These are phyloP conservation scores for Durio zibethinus DNA, from an alignment of 345 rosid genomes.

Conservation along the genomic window DNA sequence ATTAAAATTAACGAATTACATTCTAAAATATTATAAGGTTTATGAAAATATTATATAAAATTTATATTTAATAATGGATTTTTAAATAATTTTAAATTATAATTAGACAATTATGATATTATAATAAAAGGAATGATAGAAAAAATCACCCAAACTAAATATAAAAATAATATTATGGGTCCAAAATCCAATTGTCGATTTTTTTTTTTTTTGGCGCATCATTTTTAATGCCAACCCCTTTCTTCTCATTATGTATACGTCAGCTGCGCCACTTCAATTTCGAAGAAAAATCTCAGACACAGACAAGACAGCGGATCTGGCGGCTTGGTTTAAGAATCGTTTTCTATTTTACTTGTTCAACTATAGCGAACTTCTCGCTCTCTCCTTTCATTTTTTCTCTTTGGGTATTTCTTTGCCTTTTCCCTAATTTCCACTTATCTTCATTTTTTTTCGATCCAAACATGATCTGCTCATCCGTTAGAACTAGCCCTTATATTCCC, in stretches of 20 bases:
- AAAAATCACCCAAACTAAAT: no score
- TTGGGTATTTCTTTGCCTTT: background rate
- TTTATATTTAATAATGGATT: no score
- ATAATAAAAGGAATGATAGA: background rate
- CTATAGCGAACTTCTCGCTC: background rate
- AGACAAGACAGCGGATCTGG: background rate
- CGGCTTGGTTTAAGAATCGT: constrained; percentile 21
- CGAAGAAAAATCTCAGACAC: background rate
- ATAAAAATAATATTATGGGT: no score
- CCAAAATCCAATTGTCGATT: no score
- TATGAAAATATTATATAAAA: no score
- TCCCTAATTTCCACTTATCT: background rate
- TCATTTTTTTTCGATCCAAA: constrained; percentile 11
- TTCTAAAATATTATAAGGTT: no score
- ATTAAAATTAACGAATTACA: no score
- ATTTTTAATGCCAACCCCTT: background rate
- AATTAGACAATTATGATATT: no score
- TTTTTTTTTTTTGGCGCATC: no score
- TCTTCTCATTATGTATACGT: background rate
- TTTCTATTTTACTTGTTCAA: constrained; percentile 7
- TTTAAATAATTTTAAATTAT: no score
- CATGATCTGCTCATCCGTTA: constrained; percentile 31
- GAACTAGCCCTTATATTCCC: background rate
- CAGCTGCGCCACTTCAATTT: background rate
- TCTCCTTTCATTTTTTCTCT: background rate